phyloP scores from a whole-genome alignment of 2,329 filamentous ascomycete species.

The Coniella lustricola region DNA sequence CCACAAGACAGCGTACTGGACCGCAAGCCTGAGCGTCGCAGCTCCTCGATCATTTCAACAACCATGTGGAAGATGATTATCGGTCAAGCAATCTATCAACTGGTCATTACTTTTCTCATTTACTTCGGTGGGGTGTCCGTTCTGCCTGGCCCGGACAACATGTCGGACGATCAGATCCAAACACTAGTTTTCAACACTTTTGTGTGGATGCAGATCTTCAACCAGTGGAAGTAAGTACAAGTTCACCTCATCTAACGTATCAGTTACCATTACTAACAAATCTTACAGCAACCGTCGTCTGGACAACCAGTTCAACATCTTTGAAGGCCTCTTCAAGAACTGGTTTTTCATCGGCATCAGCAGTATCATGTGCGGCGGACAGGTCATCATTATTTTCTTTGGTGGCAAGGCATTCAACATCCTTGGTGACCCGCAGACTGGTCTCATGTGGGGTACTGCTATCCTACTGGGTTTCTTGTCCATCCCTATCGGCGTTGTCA shows the following conservation, averaged over 20 bases:
- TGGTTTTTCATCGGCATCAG: conserved; percentile 87
- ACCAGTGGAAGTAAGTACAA: conserved; percentile 80
- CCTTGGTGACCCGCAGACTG: conserved; percentile 50
- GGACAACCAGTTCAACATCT: conserved; percentile 93
- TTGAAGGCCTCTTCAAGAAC: conserved; percentile 79
- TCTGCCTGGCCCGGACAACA: conserved; percentile 33
- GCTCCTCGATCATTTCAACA: conserved; percentile 62
- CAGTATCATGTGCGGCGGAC: conserved; percentile 77
- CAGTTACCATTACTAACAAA: conserved; percentile 7
- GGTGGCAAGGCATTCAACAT: conserved; percentile 78
- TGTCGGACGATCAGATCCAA: conserved; percentile 45
- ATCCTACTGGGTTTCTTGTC: conserved; percentile 79
- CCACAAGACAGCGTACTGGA: conserved; percentile 74
- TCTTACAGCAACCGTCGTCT: conserved; percentile 69
- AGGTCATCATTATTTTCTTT: conserved; percentile 83
- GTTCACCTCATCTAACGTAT: neutral
- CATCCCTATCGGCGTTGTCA: conserved; percentile 71
- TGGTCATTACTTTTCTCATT: conserved; percentile 70
- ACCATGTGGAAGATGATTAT: conserved; percentile 99
- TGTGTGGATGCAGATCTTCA: conserved; percentile 99
- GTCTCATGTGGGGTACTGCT: conserved; percentile 81
- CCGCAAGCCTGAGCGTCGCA: conserved; percentile 59
- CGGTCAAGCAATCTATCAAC: conserved; percentile 84
- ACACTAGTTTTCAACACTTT: conserved; percentile 97
- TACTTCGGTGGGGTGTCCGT: conserved; percentile 48